Base-by-base conservation (phyloP, 371 early-diverging fungal genomes). In the Fennellomyces sp. region DNA sequence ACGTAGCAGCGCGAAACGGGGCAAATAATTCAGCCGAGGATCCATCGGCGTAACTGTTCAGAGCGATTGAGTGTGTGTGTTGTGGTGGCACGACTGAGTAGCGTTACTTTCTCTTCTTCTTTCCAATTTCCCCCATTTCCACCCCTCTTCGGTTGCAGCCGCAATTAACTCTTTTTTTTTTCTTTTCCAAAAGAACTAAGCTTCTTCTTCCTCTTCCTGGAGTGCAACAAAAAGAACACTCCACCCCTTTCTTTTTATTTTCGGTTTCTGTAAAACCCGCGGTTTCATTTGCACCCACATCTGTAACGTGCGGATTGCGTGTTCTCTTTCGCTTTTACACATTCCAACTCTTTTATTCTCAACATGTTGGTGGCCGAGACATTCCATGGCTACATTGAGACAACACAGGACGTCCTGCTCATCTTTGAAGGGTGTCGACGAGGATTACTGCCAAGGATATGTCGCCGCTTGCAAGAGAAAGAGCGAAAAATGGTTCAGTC, bases 381-480 rank as follows among this genome's bases (percentile, higher is more conserved):
- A 12, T 91, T 86, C 65, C 79, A 80, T 65, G 91, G 91, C 8
- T 85, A 80, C 56, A 79, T 92, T 49, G 84, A 88, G 60, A 84
- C 90, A 1, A 83, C 91, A 0, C 80, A 83, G 66, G 93, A 92
- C 63, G 89, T 89, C 1, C 76, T 91, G 27, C 75, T 91, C 38
- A 68, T 92, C 11, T 87, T 92, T 56, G 91, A 93, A 72, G 92
- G 89, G 0, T 89, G 90, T 61, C 85, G 88, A 61, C 69, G 76
- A 41, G 85, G 84, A 17, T 53, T 85, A 7, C 72, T 88, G 27
- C 81, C 84, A 11, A 75, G 89, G 56, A 84, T 91, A 29, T 82
- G 80, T 55, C 78, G 91, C 41, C 82, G 92, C 31, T 72, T 91
- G 21, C 82, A 87, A 59, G 91, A 91, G 53, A 79, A 79, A 42